A percentile compares a stretch with the other conserved stretches of the same genome.
These are phyloP conservation scores for Sphaerobolus stellatus DNA, from an alignment of 1,284 basidiomycete genomes.

Conservation along the genomic window DNA sequence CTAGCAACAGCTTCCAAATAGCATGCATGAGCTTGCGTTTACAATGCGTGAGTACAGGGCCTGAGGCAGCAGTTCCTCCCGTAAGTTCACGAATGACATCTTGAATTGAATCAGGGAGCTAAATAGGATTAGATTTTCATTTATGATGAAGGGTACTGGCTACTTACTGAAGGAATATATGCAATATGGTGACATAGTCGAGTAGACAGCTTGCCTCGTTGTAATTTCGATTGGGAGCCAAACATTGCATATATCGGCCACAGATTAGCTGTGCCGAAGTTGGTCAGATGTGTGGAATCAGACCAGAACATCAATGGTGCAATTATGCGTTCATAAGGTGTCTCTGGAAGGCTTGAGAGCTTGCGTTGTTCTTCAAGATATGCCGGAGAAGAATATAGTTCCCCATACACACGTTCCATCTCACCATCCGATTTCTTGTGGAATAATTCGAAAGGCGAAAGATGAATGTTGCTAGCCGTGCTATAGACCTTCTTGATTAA, in stretches of 20 bases:
- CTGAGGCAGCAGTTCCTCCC: not conserved
- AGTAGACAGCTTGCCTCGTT: slow-evolving; percentile 15
- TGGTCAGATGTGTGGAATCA: slow-evolving; percentile 13
- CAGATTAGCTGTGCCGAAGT: slow-evolving; percentile 17
- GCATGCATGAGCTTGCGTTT: slow-evolving; percentile 27
- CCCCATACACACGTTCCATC: slow-evolving; percentile 25
- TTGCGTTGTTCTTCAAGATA: not conserved
- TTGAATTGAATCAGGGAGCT: slow-evolving; percentile 17
- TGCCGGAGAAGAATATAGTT: slow-evolving; percentile 30
- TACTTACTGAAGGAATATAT: slow-evolving; percentile 20
- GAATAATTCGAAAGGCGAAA: slow-evolving; percentile 25
- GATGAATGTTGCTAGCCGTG: slow-evolving; percentile 23
- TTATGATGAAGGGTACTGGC: not conserved
- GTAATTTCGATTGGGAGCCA: slow-evolving; percentile 21
- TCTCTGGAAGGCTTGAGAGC: not conserved
- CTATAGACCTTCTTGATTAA: slow-evolving; percentile 3
- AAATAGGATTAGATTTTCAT: slow-evolving; percentile 11
- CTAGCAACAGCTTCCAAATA: slow-evolving; percentile 24
- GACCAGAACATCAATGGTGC: slow-evolving; percentile 14
- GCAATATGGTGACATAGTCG: slow-evolving; percentile 16
- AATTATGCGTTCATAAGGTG: not conserved
- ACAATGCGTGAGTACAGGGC: slow-evolving; percentile 19
- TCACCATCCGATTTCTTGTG: slow-evolving; percentile 20
- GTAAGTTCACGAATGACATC: slow-evolving; percentile 1
- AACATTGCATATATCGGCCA: slow-evolving; percentile 22